phyloP scores from a whole-genome alignment of 345 rosid genomes.

The Salix caprea region DNA sequence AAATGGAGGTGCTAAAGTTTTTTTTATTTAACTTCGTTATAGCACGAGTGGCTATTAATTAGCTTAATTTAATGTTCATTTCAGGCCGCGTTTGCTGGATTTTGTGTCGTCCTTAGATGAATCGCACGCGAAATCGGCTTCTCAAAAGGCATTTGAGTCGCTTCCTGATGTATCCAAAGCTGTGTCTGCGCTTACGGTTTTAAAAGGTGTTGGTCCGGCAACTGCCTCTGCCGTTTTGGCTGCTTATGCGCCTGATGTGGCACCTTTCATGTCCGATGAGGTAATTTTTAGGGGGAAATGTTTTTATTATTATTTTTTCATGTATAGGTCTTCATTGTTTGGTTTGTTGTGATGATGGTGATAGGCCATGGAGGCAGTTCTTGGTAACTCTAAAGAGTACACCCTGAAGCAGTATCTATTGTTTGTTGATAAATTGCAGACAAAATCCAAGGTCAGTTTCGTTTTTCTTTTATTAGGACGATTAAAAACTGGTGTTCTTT shows the following conservation, averaged over 20 bases:
- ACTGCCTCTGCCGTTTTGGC: slow-evolving; percentile 87
- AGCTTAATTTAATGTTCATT: not conserved
- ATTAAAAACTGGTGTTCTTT: too few species aligned
- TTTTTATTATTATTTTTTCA: not conserved
- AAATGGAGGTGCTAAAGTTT: slow-evolving; percentile 63
- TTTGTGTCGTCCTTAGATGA: slow-evolving; percentile 71
- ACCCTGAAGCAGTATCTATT: slow-evolving; percentile 63
- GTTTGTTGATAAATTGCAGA: slow-evolving; percentile 49
- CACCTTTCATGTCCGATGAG: slow-evolving; percentile 92
- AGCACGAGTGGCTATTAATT: too few species aligned
- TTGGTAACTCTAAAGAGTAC: slow-evolving; percentile 71
- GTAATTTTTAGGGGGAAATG: slow-evolving; percentile 23
- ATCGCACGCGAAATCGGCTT: slow-evolving; percentile 56
- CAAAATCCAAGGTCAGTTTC: slow-evolving; percentile 54
- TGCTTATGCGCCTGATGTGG: slow-evolving; percentile 71
- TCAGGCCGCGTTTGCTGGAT: slow-evolving; percentile 74
- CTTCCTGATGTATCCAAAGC: slow-evolving; percentile 76
- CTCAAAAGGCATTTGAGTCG: slow-evolving; percentile 63
- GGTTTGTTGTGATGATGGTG: not conserved
- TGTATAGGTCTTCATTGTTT: not conserved
- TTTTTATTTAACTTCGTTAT: too few species aligned
- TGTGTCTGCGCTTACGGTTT: slow-evolving; percentile 59
- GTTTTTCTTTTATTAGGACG: not conserved
- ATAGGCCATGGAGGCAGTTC: slow-evolving; percentile 74
- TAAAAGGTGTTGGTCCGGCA: slow-evolving; percentile 93